These are phyloP conservation scores for Coemansia sp. DNA, from an alignment of 192 early-diverging fungal species.

Conservation along the genomic window DNA sequence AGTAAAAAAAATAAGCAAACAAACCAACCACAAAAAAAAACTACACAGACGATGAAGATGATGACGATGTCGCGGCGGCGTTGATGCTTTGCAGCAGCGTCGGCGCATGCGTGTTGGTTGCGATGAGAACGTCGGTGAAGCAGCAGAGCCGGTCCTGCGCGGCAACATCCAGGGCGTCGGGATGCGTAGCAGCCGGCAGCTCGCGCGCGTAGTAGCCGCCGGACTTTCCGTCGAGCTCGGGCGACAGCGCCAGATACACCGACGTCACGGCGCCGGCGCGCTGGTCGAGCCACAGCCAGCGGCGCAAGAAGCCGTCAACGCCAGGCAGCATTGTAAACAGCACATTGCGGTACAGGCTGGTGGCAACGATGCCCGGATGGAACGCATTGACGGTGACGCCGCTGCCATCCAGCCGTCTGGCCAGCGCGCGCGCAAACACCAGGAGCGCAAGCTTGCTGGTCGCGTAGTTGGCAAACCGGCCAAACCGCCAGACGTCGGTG, in stretches of 20 bases:
- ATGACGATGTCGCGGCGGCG: background rate
- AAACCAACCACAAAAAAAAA: slow-evolving; percentile 1
- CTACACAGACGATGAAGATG: background rate
- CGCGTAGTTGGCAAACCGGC: slow-evolving; percentile 58
- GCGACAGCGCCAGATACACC: slow-evolving; percentile 31
- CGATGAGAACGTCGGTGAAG: slow-evolving; percentile 43
- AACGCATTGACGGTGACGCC: slow-evolving; percentile 58
- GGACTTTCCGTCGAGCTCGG: slow-evolving; percentile 32
- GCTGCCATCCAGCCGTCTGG: slow-evolving; percentile 40
- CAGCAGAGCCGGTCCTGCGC: slow-evolving; percentile 41
- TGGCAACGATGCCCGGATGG: slow-evolving; percentile 60
- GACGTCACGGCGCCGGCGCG: slow-evolving; percentile 38
- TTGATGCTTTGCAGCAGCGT: slow-evolving; percentile 44
- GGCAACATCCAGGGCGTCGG: slow-evolving; percentile 13
- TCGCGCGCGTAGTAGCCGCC: slow-evolving; percentile 51
- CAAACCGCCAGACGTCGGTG: slow-evolving; percentile 54
- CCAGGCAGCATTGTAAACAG: slow-evolving; percentile 34
- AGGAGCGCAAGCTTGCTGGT: slow-evolving; percentile 61
- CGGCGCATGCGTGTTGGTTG: slow-evolving; percentile 43
- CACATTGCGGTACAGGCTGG: slow-evolving; percentile 56
- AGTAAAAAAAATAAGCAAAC: too few species aligned
- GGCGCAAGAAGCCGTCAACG: slow-evolving; percentile 28
- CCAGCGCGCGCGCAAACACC: slow-evolving; percentile 53
- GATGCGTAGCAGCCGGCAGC: slow-evolving; percentile 30
- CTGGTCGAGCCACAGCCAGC: slow-evolving; percentile 48